Conservation (phyloP, 805 yeast species). For the Yamadazyma sp. region DNA sequence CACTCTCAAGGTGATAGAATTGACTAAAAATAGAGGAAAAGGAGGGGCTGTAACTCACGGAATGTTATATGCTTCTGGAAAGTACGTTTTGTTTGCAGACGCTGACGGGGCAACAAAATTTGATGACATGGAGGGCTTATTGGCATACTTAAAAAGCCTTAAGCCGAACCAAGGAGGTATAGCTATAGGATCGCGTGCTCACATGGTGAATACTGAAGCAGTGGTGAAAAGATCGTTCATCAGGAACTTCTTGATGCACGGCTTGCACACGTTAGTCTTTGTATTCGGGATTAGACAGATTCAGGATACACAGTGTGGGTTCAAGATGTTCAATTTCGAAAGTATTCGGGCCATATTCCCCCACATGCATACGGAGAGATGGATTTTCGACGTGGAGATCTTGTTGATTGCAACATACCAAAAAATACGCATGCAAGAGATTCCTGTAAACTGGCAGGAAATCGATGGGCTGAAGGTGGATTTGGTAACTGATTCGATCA, state of each 20-base stretch:
- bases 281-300: constrained; percentile 85
- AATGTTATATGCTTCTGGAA: constrained; percentile 69
- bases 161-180: constrained; percentile 46
- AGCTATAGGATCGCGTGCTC: constrained; percentile 93
- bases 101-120: constrained; percentile 96
- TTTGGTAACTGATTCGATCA: constrained; percentile 83
- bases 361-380: constrained; percentile 91
- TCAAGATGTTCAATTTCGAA: constrained; percentile 79
- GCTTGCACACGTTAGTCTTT: constrained; percentile 81
- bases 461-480: constrained; percentile 94
- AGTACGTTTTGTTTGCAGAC: constrained; percentile 82
- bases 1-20: constrained; percentile 65
- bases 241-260: constrained; percentile 90
- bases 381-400: constrained; percentile 97
- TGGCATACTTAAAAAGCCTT: constrained; percentile 38
- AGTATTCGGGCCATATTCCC: constrained; percentile 75
- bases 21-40: constrained; percentile 83
- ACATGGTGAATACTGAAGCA: constrained; percentile 93
- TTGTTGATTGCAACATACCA: constrained; percentile 77
- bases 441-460: constrained; percentile 95
- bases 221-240: constrained; percentile 91
- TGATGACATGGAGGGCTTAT: constrained; percentile 58
- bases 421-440: constrained; percentile 64
- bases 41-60: constrained; percentile 93
- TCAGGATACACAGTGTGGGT: constrained; percentile 96